Conservation (phyloP, 306 rosid genomes). For the Acacia acuminata region DNA sequence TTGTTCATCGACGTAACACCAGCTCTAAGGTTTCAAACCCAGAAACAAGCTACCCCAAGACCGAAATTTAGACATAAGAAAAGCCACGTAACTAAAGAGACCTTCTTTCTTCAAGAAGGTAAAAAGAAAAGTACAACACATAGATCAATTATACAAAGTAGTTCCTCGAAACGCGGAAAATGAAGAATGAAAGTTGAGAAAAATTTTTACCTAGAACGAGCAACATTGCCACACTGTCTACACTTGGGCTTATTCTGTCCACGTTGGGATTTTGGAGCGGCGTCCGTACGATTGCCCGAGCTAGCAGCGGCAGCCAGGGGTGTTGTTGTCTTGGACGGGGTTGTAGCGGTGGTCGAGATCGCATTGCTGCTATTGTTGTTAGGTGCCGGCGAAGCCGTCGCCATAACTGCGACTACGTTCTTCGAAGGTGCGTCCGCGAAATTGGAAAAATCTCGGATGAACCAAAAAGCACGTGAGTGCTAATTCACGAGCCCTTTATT, state of each 20-base stretch:
- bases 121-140: not conserved
- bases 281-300: conserved; percentile 4
- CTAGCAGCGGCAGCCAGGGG: conserved; percentile 8
- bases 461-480: not conserved
- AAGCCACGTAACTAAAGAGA: not conserved
- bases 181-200: not conserved
- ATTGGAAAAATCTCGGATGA: not conserved
- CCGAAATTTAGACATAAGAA: not conserved
- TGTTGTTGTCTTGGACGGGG: conserved; percentile 29
- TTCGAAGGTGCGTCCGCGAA: not conserved
- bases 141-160: not conserved
- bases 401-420: conserved; percentile 12
- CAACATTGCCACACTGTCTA: conserved; percentile 92
- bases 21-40: not conserved
- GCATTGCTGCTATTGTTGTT: not conserved
- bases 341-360: not conserved
- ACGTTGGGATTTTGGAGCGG: conserved; percentile 43
- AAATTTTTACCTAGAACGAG: conserved; percentile 75
- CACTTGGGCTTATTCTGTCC: conserved; percentile 59
- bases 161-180: not conserved
- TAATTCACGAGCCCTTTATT: not conserved
- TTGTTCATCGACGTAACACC: not conserved
- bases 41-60: not conserved
- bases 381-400: conserved; percentile 17
- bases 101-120: not conserved